phyloP scores from a whole-genome alignment of 177 flowering plant species.

The Vitis hybrid region DNA sequence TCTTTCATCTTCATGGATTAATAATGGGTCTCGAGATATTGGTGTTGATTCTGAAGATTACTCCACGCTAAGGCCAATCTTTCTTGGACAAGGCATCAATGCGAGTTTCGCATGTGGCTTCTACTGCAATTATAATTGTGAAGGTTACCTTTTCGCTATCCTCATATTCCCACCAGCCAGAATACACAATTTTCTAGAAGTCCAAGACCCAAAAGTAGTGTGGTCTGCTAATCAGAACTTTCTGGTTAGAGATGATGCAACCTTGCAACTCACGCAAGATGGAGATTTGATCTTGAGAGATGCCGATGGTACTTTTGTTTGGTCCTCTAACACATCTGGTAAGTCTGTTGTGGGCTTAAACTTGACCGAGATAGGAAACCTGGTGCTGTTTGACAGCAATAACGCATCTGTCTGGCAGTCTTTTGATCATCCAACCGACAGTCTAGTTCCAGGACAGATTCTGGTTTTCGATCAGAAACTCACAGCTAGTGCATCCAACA shows the following conservation, averaged over 20 bases:
- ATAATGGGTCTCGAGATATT: too few relatives aligned
- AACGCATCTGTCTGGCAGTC: conserved; percentile 5
- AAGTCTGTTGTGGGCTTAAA: conserved; percentile 1
- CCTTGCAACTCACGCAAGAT: conserved; percentile 4
- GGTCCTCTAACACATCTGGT: conserved; percentile 10
- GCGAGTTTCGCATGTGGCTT: too few relatives aligned
- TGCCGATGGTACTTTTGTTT: background rate
- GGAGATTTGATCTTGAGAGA: conserved; percentile 16
- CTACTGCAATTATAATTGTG: too few relatives aligned
- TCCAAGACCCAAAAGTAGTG: background rate
- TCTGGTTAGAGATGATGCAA: conserved; percentile 4
- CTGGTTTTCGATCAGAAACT: background rate
- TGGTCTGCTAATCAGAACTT: conserved; percentile 18
- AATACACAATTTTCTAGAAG: rapidly evolving
- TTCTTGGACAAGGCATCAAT: too few relatives aligned
- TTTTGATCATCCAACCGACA: conserved; percentile 11
- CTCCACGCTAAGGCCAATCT: too few relatives aligned
- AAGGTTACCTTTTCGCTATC: too few relatives aligned
- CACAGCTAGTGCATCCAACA: background rate
- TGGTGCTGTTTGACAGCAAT: background rate
- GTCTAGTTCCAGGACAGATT: background rate
- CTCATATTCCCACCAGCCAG: too few relatives aligned
- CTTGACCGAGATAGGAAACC: background rate
- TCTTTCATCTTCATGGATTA: too few relatives aligned
- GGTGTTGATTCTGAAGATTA: rapidly evolving